phyloP scores from a whole-genome alignment of 768 basidiomycete species.

The Agaricus blazei region DNA sequence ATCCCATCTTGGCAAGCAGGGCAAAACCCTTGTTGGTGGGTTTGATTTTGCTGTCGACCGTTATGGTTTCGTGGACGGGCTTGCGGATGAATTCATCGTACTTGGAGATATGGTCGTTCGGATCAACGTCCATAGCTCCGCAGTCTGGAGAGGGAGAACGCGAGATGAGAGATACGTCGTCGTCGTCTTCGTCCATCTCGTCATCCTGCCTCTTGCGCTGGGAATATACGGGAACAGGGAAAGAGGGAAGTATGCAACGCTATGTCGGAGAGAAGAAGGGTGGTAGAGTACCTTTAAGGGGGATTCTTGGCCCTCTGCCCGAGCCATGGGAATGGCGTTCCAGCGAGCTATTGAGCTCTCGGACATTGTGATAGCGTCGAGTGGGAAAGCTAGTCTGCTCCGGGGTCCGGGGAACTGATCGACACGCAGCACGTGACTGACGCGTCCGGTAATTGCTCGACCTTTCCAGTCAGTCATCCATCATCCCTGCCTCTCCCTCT shows the following conservation, averaged over 20 bases:
- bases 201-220: constrained; percentile 64
- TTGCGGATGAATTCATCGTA: constrained; percentile 62
- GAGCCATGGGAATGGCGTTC: constrained; percentile 59
- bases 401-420: no score
- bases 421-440: constrained; percentile 21
- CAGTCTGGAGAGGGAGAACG: constrained; percentile 66
- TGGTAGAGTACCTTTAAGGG: constrained; percentile 67
- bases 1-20: constrained; percentile 77
- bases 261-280: constrained; percentile 35
- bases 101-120: constrained; percentile 34
- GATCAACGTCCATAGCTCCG: constrained; percentile 49
- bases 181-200: constrained; percentile 55
- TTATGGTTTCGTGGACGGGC: constrained; percentile 58
- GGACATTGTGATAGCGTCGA: constrained; percentile 43
- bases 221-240: constrained; percentile 35
- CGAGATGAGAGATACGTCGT: constrained; percentile 69
- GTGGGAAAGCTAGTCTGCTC: background rate
- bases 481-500: constrained; percentile 1
- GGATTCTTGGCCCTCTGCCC: constrained; percentile 17
- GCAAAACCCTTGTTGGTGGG: constrained; percentile 76
- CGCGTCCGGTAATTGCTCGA: constrained; percentile 15
- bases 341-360: constrained; percentile 60
- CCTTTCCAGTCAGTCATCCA: background rate
- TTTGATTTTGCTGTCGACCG: constrained; percentile 78
- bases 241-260: constrained; percentile 46